A percentile compares a stretch with the other conserved stretches of the same genome.
Conservation (phyloP, 75 land plant species). For the Selaginella tamariscina region DNA sequence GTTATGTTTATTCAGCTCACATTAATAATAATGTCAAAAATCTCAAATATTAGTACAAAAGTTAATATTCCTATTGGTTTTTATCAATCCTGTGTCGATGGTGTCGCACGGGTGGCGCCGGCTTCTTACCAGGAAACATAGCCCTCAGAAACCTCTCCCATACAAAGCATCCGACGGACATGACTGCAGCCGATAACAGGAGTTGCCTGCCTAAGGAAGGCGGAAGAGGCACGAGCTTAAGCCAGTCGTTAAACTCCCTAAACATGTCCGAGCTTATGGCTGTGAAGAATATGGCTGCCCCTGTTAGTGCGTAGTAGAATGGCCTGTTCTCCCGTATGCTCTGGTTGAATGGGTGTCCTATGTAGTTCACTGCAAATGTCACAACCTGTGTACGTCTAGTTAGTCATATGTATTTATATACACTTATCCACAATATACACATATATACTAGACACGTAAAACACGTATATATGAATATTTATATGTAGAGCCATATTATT, state of each 20-base stretch:
- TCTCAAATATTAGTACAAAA: too few relatives aligned
- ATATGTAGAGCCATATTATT: too few relatives aligned
- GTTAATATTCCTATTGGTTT: too few relatives aligned
- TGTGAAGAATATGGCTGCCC: slow-evolving; percentile 66
- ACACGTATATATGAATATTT: too few relatives aligned
- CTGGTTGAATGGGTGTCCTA: slow-evolving; percentile 97
- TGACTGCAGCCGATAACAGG: slow-evolving; percentile 50
- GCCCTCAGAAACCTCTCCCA: slow-evolving; percentile 86
- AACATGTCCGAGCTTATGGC: slow-evolving; percentile 78
- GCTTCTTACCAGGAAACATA: slow-evolving; percentile 69
- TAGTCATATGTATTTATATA: too few relatives aligned
- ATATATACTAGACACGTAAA: too few relatives aligned
- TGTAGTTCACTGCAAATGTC: slow-evolving; percentile 97
- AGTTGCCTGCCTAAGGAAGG: slow-evolving; percentile 49
- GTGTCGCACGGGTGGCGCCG: too few relatives aligned
- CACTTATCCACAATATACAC: too few relatives aligned
- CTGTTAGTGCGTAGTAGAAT: slow-evolving; percentile 54
- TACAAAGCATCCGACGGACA: slow-evolving; percentile 53
- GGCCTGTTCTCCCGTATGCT: slow-evolving; percentile 83
- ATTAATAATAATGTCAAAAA: too few relatives aligned
- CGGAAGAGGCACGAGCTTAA: slow-evolving; percentile 82
- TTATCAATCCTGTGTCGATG: too few relatives aligned
- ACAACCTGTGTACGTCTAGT: too few relatives aligned
- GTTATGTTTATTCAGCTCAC: too few relatives aligned
- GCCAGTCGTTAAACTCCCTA: slow-evolving; percentile 76